phyloP scores from a whole-genome alignment of 257 asterid genomes.

The Solanum sitiens region DNA sequence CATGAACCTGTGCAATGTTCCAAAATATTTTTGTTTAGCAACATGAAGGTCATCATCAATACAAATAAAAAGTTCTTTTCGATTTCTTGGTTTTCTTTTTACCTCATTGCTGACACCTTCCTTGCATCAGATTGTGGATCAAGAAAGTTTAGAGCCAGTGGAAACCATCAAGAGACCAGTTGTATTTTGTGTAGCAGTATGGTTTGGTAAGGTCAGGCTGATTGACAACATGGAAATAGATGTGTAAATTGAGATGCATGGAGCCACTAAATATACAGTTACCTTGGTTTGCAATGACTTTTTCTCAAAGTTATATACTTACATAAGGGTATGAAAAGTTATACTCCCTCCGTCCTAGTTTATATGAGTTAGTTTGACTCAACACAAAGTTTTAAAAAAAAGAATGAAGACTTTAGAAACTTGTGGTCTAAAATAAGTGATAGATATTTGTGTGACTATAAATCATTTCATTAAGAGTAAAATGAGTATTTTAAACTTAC shows the following conservation, averaged over 20 bases:
- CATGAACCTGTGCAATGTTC: not conserved
- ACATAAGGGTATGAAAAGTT: not conserved
- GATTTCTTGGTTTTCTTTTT: not conserved
- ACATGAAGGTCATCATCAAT: not conserved
- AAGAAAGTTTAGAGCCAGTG: slow-evolving; percentile 44
- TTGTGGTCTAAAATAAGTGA: too few relatives aligned
- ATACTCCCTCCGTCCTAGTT: not conserved
- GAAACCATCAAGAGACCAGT: slow-evolving; percentile 54
- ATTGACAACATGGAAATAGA: slow-evolving; percentile 73
- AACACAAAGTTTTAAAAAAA: too few relatives aligned
- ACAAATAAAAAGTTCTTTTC: not conserved
- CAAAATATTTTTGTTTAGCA: not conserved
- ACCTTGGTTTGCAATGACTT: not conserved
- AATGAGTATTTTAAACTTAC: too few relatives aligned
- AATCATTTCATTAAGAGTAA: too few relatives aligned
- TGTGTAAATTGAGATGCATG: slow-evolving; percentile 4
- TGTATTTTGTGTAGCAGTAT: slow-evolving; percentile 77
- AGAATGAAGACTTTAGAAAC: too few relatives aligned
- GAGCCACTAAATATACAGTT: not conserved
- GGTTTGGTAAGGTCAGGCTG: slow-evolving; percentile 80
- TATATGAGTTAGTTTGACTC: too few relatives aligned
- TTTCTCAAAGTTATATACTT: too few relatives aligned
- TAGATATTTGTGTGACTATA: too few relatives aligned
- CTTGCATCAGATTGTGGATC: slow-evolving; percentile 66
- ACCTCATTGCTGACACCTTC: not conserved